phyloP scores from a whole-genome alignment of 2,329 filamentous ascomycete species.

The Fusarium sp. region DNA sequence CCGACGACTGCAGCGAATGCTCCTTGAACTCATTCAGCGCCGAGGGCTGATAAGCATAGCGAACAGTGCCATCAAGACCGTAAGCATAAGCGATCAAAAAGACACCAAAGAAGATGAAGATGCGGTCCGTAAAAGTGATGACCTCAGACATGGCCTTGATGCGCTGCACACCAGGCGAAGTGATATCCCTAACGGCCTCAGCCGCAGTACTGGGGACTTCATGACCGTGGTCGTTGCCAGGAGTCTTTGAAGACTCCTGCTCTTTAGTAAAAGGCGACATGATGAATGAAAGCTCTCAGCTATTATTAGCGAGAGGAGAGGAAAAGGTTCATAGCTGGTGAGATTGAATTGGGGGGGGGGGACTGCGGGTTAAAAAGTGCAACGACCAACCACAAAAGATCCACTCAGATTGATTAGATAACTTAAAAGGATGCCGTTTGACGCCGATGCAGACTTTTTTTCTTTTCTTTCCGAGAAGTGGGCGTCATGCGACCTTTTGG shows the following conservation, averaged over 20 bases:
- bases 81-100: slow-evolving; percentile 75
- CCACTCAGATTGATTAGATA: slow-evolving; percentile 40
- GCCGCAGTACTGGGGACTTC: slow-evolving; percentile 33
- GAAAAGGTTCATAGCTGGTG: background rate
- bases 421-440: slow-evolving; percentile 17
- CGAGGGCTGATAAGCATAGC: slow-evolving; percentile 67
- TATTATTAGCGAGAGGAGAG: background rate
- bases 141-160: slow-evolving; percentile 68
- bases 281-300: no score
- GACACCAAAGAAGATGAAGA: slow-evolving; percentile 70
- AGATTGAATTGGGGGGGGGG: background rate
- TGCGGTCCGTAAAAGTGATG: slow-evolving; percentile 64
- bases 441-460: background rate
- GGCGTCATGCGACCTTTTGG: slow-evolving; percentile 6
- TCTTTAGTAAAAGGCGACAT: slow-evolving; percentile 20
- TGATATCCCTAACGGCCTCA: slow-evolving; percentile 50
- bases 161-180: slow-evolving; percentile 68
- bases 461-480: slow-evolving; percentile 1
- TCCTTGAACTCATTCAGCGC: slow-evolving; percentile 64
- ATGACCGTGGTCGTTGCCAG: slow-evolving; percentile 11
- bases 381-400: background rate
- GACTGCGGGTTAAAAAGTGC: slow-evolving; percentile 6
- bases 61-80: slow-evolving; percentile 69
- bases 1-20: slow-evolving; percentile 69
- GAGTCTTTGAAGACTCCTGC: slow-evolving; percentile 4